These are phyloP conservation scores for Carex cristatella DNA, from an alignment of 176 grass and related monocot species.

Conservation along the genomic window DNA sequence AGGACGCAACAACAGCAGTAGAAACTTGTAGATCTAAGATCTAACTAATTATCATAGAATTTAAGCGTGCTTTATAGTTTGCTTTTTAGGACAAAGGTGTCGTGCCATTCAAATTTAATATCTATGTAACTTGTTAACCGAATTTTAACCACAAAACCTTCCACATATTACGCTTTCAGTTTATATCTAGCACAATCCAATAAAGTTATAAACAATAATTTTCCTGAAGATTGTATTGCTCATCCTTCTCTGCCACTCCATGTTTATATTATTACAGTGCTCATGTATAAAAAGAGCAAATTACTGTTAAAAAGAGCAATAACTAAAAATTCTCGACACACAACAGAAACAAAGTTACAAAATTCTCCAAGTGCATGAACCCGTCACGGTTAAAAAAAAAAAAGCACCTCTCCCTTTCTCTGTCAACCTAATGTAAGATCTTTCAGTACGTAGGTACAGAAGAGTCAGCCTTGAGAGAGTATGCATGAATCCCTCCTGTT, in stretches of 20 bases:
- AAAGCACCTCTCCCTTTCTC: background rate
- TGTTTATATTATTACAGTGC: background rate
- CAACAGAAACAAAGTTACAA: background rate
- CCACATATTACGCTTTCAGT: too few species aligned
- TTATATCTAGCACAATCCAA: too few species aligned
- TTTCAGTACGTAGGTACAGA: slow-evolving; percentile 40
- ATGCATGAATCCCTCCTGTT: slow-evolving; percentile 40
- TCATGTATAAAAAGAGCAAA: background rate
- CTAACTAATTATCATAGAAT: too few species aligned
- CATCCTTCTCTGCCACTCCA: background rate
- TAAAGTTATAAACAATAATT: too few species aligned
- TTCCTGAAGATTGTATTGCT: too few species aligned
- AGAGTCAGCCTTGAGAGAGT: slow-evolving; percentile 34
- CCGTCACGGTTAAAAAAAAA: background rate
- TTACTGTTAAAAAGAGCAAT: background rate
- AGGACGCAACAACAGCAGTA: too few species aligned
- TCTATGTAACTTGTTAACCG: too few species aligned
- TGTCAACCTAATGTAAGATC: background rate
- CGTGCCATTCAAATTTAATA: too few species aligned
- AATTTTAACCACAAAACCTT: too few species aligned
- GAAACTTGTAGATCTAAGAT: too few species aligned
- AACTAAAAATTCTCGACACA: background rate
- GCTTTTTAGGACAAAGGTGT: too few species aligned
- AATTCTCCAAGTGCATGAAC: background rate
- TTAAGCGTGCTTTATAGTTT: too few species aligned